Base-by-base conservation (phyloP, 1,284 basidiomycete species). In the Microbotryomycetes sp. region DNA sequence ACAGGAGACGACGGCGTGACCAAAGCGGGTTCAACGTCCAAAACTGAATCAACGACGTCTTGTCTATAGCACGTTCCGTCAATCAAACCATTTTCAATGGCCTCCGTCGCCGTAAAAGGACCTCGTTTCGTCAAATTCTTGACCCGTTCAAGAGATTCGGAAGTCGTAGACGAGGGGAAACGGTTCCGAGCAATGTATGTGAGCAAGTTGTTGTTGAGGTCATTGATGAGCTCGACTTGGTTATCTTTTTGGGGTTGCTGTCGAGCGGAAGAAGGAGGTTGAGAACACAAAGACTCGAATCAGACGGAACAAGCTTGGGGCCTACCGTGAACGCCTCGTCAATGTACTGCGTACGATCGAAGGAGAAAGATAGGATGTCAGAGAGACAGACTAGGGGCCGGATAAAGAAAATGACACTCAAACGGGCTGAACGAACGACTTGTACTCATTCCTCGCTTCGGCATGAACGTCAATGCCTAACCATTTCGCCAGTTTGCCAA, bases 361-460 rank as follows among this genome's bases (percentile, higher is more conserved):
- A 5, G 68, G 71, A 26, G 71, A 54, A 70, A 73, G 70, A 2
- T 54, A 23, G 30, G 4, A 23, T 4, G n/a, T 23, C 15, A 24
- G 48, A 50, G 5, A 50, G 48, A 27, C 15, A 50, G n/a, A 3
- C 16, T 7, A 16, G 9, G 27, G 27, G 49, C 27, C 49, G 27
- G 27, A 41, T 9, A 41, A 41, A 41, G 35, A 41, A 41, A 41
- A 9, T 41, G 35, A 41, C n/a, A n/a, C n/a, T 24, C 11, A 23
- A 26, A 59, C 64, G 7, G 67, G 67, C 50, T 67, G 61, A 13
- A 71, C 68, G 52, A 70, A 68, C 11, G 73, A 74, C 66, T 78
- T 78, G 70, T 76, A 77, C 54, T 77, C 73, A 35, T 72, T 72
- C 27, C 77, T 62, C 18, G 77, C 76, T 62, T 77, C 76, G 18